These are phyloP conservation scores for Talaromyces thailandensis DNA, from an alignment of 495 filamentous ascomycete genomes.

Conservation along the genomic window DNA sequence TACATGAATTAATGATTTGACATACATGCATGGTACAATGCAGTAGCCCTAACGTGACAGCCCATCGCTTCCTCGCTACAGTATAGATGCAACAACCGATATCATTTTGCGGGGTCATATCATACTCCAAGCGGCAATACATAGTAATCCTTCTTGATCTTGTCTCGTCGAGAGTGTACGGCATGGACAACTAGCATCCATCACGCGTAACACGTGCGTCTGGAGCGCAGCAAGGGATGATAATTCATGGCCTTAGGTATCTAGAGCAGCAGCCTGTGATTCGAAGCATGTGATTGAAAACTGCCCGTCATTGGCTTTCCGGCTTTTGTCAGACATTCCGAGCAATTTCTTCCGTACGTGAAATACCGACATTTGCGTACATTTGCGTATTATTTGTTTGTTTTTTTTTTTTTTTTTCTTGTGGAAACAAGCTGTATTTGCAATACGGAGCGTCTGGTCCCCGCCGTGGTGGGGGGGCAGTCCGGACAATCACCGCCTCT, in stretches of 20 bases:
- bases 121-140: neutral
- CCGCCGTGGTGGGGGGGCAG: neutral
- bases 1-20: slow-evolving; percentile 1
- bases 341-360: neutral
- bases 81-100: too few species aligned
- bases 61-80: neutral
- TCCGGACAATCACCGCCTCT: neutral
- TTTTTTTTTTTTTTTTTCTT: too few species aligned
- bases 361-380: neutral
- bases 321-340: neutral
- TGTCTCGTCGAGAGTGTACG: neutral
- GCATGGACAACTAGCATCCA: neutral
- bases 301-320: neutral
- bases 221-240: neutral
- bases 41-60: neutral
- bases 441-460: neutral
- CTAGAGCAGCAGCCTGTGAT: neutral
- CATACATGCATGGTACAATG: neutral
- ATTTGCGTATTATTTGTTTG: neutral
- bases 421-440: neutral
- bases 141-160: neutral
- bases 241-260: neutral
- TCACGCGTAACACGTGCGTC: neutral
- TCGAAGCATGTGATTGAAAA: neutral
- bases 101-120: neutral